A percentile compares a stretch with the other conserved stretches of the same genome.
These are phyloP conservation scores for Alopecurus myosuroides DNA, from an alignment of 176 grass and related monocot genomes.

Conservation along the genomic window DNA sequence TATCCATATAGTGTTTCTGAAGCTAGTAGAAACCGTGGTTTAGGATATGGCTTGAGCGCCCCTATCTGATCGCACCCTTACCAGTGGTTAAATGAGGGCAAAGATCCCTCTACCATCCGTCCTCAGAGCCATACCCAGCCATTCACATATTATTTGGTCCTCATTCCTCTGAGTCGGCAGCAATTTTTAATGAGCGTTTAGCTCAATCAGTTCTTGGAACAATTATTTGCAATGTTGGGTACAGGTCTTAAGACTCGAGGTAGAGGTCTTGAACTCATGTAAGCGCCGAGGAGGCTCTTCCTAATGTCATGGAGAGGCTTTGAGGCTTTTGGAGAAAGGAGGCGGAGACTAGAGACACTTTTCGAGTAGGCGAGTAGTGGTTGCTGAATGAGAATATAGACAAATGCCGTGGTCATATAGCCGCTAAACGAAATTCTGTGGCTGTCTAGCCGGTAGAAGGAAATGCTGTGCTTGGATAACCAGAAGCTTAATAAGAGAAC, in stretches of 20 bases:
- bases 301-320: background rate
- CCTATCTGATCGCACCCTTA: background rate
- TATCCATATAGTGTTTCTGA: background rate
- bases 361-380: background rate
- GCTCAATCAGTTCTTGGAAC: background rate
- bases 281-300: background rate
- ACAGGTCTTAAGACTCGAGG: background rate
- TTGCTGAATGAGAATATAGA: background rate
- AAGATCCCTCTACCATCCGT: background rate
- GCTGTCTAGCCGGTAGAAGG: background rate
- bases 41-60: background rate
- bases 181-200: background rate
- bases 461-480: background rate
- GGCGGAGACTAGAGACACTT: background rate
- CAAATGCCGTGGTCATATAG: background rate
- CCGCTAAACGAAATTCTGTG: background rate
- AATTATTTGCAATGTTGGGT: background rate
- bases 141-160: background rate
- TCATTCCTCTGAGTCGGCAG: background rate
- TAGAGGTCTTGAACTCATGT: background rate
- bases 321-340: background rate
- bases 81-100: background rate
- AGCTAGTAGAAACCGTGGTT: background rate
- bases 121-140: background rate
- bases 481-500: background rate